These are phyloP conservation scores for Dictyostelium firmibasis DNA, from an alignment of 78 protist species.

Conservation along the genomic window DNA sequence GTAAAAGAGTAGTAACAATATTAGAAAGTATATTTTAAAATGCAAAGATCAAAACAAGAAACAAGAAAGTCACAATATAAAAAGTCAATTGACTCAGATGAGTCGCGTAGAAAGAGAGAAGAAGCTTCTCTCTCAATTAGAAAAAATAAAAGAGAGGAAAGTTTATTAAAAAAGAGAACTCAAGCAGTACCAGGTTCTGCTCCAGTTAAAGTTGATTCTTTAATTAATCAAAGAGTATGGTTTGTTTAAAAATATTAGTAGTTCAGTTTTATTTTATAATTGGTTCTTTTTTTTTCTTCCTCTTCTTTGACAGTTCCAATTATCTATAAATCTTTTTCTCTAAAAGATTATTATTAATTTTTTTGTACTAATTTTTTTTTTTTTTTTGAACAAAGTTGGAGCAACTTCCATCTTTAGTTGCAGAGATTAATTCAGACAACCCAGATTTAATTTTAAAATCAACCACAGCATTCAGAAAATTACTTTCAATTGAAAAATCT, in stretches of 20 bases:
- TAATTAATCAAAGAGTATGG: neutral
- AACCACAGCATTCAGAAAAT: constrained; percentile 86
- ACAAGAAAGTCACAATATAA: constrained; percentile 57
- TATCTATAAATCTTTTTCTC: neutral
- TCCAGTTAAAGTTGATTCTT: neutral
- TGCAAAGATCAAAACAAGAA: constrained; percentile 37
- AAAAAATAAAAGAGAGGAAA: constrained; percentile 88
- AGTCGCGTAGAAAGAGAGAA: constrained; percentile 86
- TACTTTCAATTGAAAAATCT: constrained; percentile 92
- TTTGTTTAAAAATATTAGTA: neutral
- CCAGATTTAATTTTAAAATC: constrained; percentile 34
- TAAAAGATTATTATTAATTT: neutral
- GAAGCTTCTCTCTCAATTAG: constrained; percentile 85
- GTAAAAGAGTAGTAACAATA: neutral
- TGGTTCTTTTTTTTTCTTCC: neutral
- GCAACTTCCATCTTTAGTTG: constrained; percentile 26
- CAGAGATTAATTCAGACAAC: constrained; percentile 34
- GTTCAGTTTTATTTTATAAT: neutral
- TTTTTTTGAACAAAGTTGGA: constrained; percentile 11
- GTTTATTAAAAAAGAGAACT: constrained; percentile 83
- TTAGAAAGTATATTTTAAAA: neutral
- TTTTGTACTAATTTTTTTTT: neutral
- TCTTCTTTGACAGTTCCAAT: neutral
- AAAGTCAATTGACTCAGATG: constrained; percentile 68
- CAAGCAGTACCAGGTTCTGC: neutral